A percentile compares a stretch with the other conserved stretches of the same genome.
phyloP scores from a whole-genome alignment of 2,329 filamentous ascomycete genomes.

The Pezicula rhizophila region DNA sequence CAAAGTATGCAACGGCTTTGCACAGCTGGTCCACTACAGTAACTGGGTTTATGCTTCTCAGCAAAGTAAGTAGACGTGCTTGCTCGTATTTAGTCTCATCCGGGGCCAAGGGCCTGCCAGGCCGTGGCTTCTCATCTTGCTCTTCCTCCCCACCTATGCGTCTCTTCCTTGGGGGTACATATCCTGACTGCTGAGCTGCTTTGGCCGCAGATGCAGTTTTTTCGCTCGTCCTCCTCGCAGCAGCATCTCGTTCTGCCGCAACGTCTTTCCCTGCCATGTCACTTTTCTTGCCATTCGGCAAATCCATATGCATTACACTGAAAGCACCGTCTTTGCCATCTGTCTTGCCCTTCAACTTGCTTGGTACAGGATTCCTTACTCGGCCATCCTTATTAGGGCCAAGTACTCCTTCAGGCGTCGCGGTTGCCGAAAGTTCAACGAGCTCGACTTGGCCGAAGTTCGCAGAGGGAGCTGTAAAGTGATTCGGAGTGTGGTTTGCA shows the following conservation, averaged over 20 bases:
- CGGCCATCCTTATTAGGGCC: conserved; percentile 40
- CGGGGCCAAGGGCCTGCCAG: conserved; percentile 30
- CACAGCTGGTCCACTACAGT: conserved; percentile 57
- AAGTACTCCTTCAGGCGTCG: conserved; percentile 22
- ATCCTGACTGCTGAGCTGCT: conserved; percentile 47
- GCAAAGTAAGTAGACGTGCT: conserved; percentile 49
- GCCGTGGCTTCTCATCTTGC: conserved; percentile 21
- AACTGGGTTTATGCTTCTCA: conserved; percentile 48
- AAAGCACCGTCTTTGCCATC: conserved; percentile 54
- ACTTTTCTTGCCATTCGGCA: conserved; percentile 32
- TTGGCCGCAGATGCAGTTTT: conserved; percentile 52
- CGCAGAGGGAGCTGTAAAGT: not conserved
- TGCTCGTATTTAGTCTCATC: conserved; percentile 53
- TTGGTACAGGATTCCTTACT: conserved; percentile 53
- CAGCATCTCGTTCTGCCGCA: conserved; percentile 48
- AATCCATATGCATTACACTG: conserved; percentile 54
- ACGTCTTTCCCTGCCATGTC: conserved; percentile 28
- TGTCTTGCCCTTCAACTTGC: conserved; percentile 54
- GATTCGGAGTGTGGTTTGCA: not conserved
- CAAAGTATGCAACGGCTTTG: conserved; percentile 58
- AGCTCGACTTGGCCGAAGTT: conserved; percentile 49
- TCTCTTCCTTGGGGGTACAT: conserved; percentile 38
- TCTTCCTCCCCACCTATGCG: not conserved
- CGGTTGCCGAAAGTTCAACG: conserved; percentile 37
- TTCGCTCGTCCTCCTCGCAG: conserved; percentile 57